Conservation (phyloP, 345 rosid genomes). For the Brassica cretica region DNA sequence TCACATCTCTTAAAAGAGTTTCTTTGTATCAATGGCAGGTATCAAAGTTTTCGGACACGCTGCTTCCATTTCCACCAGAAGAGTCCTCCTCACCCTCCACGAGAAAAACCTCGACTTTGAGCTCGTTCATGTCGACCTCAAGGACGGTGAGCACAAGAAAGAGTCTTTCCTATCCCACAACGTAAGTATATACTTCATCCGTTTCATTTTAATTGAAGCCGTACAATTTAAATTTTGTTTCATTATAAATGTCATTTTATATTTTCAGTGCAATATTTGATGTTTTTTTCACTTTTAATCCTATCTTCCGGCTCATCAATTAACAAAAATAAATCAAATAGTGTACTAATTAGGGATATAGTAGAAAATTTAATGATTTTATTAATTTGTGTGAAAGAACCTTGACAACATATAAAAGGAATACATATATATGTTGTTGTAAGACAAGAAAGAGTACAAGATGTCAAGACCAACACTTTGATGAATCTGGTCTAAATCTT, state of each 20-base stretch:
- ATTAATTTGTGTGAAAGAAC: too few relatives aligned
- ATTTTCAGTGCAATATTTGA: too few relatives aligned
- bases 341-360: too few relatives aligned
- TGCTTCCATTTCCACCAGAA: constrained; percentile 34
- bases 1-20: constrained; percentile 18
- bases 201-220: too few relatives aligned
- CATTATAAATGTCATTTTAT: too few relatives aligned
- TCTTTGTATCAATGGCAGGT: constrained; percentile 25
- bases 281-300: too few relatives aligned
- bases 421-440: neutral
- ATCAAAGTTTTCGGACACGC: constrained; percentile 40
- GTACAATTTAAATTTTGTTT: too few relatives aligned
- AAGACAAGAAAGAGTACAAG: neutral
- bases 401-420: too few relatives aligned
- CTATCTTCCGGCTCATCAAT: too few relatives aligned
- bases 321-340: too few relatives aligned
- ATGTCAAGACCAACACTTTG: neutral
- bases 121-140: constrained; percentile 35
- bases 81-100: constrained; percentile 43
- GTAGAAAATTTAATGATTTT: too few relatives aligned
- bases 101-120: constrained; percentile 45
- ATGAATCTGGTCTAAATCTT: constrained; percentile 5
- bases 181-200: constrained; percentile 16
- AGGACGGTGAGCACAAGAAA: constrained; percentile 38
- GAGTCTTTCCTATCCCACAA: constrained; percentile 39